Conservation (phyloP, 371 early-diverging fungal genomes). For the Thermomucor indicae-seudaticae region DNA sequence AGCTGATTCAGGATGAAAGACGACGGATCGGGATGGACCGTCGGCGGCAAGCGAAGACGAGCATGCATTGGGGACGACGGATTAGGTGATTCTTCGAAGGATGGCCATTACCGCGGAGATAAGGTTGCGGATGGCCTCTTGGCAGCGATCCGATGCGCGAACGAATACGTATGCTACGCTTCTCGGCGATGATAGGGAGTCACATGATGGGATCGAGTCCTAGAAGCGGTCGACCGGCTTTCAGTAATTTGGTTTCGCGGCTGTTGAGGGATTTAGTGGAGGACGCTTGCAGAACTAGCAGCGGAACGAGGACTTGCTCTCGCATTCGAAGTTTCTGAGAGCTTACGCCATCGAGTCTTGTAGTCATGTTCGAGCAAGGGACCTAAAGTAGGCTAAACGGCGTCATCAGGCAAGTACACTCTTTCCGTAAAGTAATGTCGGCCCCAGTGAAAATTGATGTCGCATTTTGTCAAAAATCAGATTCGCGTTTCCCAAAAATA, state of each 20-base stretch:
- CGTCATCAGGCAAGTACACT: background rate
- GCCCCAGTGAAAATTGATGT: background rate
- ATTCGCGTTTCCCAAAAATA: background rate
- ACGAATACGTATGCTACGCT: constrained; percentile 2
- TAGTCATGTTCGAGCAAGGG: background rate
- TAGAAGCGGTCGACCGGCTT: background rate
- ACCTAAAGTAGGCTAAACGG: background rate
- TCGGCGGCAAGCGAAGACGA: background rate
- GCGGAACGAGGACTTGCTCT: background rate
- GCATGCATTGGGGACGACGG: background rate
- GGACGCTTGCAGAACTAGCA: background rate
- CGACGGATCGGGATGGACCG: background rate
- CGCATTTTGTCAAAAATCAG: background rate
- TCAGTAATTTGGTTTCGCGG: background rate
- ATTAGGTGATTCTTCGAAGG: background rate
- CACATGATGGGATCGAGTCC: constrained; percentile 2
- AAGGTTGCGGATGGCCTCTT: background rate
- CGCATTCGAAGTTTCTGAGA: background rate
- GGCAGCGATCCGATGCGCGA: constrained; percentile 7
- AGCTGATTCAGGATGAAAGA: background rate
- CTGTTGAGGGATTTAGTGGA: background rate
- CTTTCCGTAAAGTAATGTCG: constrained; percentile 1
- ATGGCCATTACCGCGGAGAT: background rate
- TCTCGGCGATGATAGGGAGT: background rate
- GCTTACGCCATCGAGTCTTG: background rate